Evolutionary conservation across 257 asterid genomes (phyloP).

Genomic region (Verbena officinalis): DNA sequence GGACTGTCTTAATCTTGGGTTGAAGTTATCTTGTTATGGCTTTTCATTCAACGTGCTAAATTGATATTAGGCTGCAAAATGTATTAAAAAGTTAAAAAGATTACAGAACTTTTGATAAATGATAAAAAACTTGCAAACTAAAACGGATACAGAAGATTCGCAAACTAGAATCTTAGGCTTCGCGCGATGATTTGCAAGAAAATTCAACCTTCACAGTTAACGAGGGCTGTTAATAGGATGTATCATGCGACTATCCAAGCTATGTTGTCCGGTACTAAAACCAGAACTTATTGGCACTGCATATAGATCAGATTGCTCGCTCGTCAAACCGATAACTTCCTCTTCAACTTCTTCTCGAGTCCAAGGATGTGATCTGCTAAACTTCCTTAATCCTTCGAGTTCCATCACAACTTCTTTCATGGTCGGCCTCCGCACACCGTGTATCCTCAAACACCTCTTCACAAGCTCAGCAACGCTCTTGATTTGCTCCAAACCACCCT

Average conservation of each 20-base stretch:
- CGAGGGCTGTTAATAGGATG: conserved; percentile 34
- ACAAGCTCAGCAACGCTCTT: conserved; percentile 15
- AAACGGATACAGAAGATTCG: neutral
- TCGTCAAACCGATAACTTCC: conserved; percentile 28
- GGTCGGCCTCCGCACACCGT: conserved; percentile 20
- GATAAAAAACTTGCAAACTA: too few relatives aligned
- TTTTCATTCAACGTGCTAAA: too few relatives aligned
- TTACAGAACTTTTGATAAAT: too few relatives aligned
- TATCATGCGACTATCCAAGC: conserved; percentile 31
- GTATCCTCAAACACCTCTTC: conserved; percentile 26
- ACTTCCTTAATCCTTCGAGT: conserved; percentile 20
- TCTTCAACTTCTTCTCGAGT: conserved; percentile 24
- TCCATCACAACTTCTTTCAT: conserved; percentile 36
- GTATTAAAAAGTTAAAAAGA: too few relatives aligned
- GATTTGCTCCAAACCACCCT: conserved; percentile 27
- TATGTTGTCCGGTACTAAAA: conserved; percentile 4
- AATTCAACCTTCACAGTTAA: conserved; percentile 2
- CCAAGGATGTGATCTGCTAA: conserved; percentile 57
- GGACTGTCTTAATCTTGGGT: too few relatives aligned
- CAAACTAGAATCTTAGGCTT: neutral
- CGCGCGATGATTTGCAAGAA: too few relatives aligned
- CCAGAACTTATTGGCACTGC: conserved; percentile 30
- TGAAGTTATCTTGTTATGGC: too few relatives aligned
- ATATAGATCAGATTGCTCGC: conserved; percentile 35
- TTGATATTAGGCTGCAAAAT: too few relatives aligned